Conservation (phyloP, 257 asterid species). For the Henckelia pumila region DNA sequence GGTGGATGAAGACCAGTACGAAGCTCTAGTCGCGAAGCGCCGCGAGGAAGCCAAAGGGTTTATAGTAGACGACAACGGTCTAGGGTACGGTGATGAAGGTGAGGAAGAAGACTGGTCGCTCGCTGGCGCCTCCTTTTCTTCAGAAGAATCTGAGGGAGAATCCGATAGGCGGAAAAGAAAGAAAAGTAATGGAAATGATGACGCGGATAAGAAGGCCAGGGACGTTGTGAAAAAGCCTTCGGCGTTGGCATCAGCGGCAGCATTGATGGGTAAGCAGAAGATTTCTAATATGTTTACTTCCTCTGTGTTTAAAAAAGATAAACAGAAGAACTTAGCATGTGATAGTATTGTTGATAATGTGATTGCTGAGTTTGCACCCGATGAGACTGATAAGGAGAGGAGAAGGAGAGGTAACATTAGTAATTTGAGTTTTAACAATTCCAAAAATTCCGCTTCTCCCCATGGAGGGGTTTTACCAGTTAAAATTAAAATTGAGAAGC, state of each 20-base stretch:
- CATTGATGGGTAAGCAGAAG: slow-evolving; percentile 85
- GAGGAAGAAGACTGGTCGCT: slow-evolving; percentile 94
- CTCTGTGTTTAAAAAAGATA: slow-evolving; percentile 69
- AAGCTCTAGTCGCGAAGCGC: slow-evolving; percentile 78
- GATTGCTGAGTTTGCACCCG: slow-evolving; percentile 90
- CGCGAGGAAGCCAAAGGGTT: slow-evolving; percentile 67
- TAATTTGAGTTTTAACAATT: slow-evolving; percentile 25
- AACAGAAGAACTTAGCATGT: slow-evolving; percentile 52
- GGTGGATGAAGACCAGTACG: slow-evolving; percentile 83
- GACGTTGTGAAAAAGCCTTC: slow-evolving; percentile 55
- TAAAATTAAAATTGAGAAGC: slow-evolving; percentile 49
- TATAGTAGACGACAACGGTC: slow-evolving; percentile 82
- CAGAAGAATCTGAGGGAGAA: slow-evolving; percentile 77
- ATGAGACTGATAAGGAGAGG: slow-evolving; percentile 77
- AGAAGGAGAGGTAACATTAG: slow-evolving; percentile 49
- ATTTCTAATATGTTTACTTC: slow-evolving; percentile 79
- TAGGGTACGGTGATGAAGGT: slow-evolving; percentile 92
- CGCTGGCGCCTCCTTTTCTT: slow-evolving; percentile 52
- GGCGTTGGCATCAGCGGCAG: slow-evolving; percentile 68
- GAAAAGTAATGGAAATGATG: slow-evolving; percentile 32
- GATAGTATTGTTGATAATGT: slow-evolving; percentile 87
- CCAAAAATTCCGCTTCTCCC: slow-evolving; percentile 22
- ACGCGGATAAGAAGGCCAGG: slow-evolving; percentile 61
- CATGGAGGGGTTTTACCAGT: slow-evolving; percentile 26
- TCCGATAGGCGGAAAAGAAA: slow-evolving; percentile 54